Evolutionary conservation across 2,329 filamentous ascomycete species (phyloP), one percentile per base, ranked within the genome.

Genomic region (Hypoxylon sp.): DNA sequence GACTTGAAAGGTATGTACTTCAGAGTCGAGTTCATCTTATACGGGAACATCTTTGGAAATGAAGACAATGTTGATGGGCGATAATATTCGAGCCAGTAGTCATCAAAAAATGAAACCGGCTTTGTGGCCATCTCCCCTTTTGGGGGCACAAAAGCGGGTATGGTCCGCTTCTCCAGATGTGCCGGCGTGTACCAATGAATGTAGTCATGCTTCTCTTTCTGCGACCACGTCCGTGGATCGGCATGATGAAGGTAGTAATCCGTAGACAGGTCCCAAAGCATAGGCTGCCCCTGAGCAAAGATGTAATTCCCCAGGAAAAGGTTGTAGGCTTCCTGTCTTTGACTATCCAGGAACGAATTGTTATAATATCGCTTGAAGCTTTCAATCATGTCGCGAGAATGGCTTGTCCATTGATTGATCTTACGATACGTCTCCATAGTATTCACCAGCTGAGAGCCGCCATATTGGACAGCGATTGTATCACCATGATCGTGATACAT

Each of bases 361-460:
- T 98, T 97, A 79, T 99, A 99, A 78, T 98, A 99, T 26, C 96
- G 88, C 78, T 98, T 99, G 83, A 99, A 97, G 77, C 93, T 97
- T 80, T 99, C 96, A 20, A 99, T 94, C 95, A 99, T 98, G 78
- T 99, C 96, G 70, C 96, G 87, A 2, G 95, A 97, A 77, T 97
- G 93, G 72, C 93, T 97, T 22, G 93, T 97, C 96, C 96, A 99
- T 77, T 98, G 95, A 71, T 98, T 98, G 77, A 97, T 97, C 80
- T 98, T 98, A 61, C 96, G 91, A 78, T 99, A 99, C 3, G 96
- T 99, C 70, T 97, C 94, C 94, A 99, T 98, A 0, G 96, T 99
- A 77, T 99, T 99, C 72, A 99, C 96, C 0, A 99, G 86, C 78
- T 99, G 96, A 2, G 94, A 98, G 8, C 96, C 96, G 60, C 96